Base-by-base conservation (phyloP, 176 grass and related monocot species). In the Ampelocalamus luodianensis region DNA sequence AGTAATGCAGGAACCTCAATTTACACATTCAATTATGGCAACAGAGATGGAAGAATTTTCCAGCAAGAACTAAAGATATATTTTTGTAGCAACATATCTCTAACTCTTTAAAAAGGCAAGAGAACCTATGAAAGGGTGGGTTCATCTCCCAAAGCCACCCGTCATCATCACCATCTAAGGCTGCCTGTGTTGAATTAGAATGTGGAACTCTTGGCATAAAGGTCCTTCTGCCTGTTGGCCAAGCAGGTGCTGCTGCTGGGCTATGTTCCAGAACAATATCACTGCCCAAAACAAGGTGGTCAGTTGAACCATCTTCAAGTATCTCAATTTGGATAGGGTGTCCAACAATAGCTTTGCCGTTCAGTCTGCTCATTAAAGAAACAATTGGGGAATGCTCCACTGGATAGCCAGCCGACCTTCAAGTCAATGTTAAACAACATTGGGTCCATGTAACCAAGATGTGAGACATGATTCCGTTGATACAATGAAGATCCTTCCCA, bases 221-320 rank as follows among this genome's bases (percentile, higher is more conserved):
- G 58, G 93, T 95, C 85, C 93, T 92, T 85, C 90, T 87, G 79
- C 83, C 93, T n/a, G 90, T 95, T 79, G 83, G 88, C 93, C 93
- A 92, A 82, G 88, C 85, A 89, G 88, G 88, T 56, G 79, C 37
- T 46, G 69, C 68, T 83, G 76, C 49, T 62, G 90, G 22, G 23
- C 74, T 90, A 62, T 90, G 80, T 65, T 91, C 86, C 54, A 85
- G 70, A 83, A 84, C 32, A 14, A 27, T 40, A 85, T 74, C 60
- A 34, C 71, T 81, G 73, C 75, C 83, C n/a, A 62, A 85, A 87
- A 92, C 50, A 86, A 87, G 87, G 59, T 85, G 76, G 23, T 64
- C 76, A 73, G 80, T 71, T 67, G 86, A 95, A 72, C 90, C 90
- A 59, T 95, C 88, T 92, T 87, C 76, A 34, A 92, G 55, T 74